Percentiles rank a stretch among this genome's conserved stretches.
Evolutionary conservation across 495 filamentous ascomycete species (phyloP).

Genomic region (Tuber borchii): DNA sequence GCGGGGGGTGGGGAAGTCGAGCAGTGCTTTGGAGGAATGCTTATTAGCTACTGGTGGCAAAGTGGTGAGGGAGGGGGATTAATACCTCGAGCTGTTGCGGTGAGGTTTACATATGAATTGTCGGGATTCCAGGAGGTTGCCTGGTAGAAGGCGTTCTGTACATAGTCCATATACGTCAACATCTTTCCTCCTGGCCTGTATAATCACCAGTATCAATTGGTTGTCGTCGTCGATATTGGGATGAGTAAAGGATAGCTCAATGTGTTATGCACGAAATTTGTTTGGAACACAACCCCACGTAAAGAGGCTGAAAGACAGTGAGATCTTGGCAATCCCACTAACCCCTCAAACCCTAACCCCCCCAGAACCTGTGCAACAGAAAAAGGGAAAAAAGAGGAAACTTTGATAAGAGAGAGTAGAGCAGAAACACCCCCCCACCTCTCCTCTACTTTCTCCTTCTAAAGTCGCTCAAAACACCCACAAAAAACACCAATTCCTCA

Average conservation of each 20-base stretch:
- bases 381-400: slow-evolving; percentile 21
- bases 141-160: slow-evolving; percentile 85
- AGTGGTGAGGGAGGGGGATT: neutral
- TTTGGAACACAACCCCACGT: neutral
- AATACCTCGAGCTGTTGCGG: slow-evolving; percentile 73
- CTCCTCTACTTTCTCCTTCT: slow-evolving; percentile 9
- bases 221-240: neutral
- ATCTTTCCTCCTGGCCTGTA: slow-evolving; percentile 48
- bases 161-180: slow-evolving; percentile 98
- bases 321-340: slow-evolving; percentile 20
- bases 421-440: slow-evolving; percentile 9
- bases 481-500: neutral
- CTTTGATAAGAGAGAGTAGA: slow-evolving; percentile 17
- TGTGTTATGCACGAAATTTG: neutral
- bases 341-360: slow-evolving; percentile 12
- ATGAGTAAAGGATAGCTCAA: neutral
- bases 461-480: slow-evolving; percentile 2
- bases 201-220: neutral
- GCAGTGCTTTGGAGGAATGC: slow-evolving; percentile 47
- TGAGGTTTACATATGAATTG: slow-evolving; percentile 85
- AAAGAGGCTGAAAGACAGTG: slow-evolving; percentile 18
- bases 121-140: slow-evolving; percentile 84
- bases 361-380: slow-evolving; percentile 7
- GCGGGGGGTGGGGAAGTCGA: slow-evolving; percentile 56
- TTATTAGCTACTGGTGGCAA: slow-evolving; percentile 11